These are phyloP conservation scores for Blastobotrys buckinghamii DNA, from an alignment of 1,139 yeast genomes.

Conservation along the genomic window DNA sequence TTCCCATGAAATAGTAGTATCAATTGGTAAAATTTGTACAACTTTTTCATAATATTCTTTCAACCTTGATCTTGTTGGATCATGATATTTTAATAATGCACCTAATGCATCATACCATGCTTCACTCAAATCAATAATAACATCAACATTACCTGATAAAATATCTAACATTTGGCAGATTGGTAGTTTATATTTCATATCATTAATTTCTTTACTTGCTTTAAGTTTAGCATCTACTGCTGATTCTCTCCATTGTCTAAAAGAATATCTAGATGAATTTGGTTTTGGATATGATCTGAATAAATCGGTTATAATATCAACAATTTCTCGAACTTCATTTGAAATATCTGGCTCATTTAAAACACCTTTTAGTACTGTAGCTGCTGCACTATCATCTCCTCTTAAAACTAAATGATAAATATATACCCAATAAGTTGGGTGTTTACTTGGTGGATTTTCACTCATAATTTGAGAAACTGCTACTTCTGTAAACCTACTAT, in stretches of 20 bases:
- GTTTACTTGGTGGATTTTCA: conserved; percentile 45
- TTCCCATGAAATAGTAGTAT: conserved; percentile 48
- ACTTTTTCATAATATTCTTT: conserved; percentile 39
- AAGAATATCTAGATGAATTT: conserved; percentile 14
- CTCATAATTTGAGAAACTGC: conserved; percentile 23
- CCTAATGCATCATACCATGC: conserved; percentile 71
- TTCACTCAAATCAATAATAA: conserved; percentile 44
- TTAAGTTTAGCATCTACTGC: conserved; percentile 15
- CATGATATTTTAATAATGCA: conserved; percentile 57
- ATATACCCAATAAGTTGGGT: conserved; percentile 60
- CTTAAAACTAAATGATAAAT: conserved; percentile 53
- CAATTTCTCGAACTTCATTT: conserved; percentile 16
- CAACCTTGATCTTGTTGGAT: conserved; percentile 45
- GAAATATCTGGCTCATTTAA: conserved; percentile 9
- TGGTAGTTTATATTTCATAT: conserved; percentile 15
- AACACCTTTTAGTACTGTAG: conserved; percentile 16
- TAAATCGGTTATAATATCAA: conserved; percentile 19
- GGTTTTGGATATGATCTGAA: conserved; percentile 20
- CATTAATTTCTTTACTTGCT: conserved; percentile 13
- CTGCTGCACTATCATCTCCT: conserved; percentile 55
- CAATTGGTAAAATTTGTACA: conserved; percentile 34
- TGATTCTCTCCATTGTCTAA: conserved; percentile 24
- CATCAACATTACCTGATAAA: conserved; percentile 46
- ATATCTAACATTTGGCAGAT: conserved; percentile 19
- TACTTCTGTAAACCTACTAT: conserved; percentile 19